Evolutionary conservation across 345 rosid genomes (phyloP).

Genomic region (Passiflora organensis): DNA sequence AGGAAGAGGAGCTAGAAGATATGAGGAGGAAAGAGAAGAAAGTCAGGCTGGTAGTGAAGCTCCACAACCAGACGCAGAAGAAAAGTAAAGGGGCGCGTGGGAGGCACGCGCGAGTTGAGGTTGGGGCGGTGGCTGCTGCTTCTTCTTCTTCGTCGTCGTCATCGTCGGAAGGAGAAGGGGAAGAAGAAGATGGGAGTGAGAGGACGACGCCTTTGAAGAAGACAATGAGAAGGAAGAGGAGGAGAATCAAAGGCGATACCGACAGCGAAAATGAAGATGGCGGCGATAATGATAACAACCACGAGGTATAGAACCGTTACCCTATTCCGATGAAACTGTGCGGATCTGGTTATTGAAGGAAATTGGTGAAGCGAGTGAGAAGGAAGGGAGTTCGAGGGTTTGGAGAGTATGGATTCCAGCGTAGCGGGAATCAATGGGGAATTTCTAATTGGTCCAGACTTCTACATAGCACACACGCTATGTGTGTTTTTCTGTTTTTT

Average conservation of each 20-base stretch:
- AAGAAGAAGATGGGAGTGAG: conserved; percentile 21
- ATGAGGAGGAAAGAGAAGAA: conserved; percentile 61
- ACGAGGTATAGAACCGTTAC: conserved; percentile 11
- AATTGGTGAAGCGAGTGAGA: conserved; percentile 10
- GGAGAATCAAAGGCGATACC: conserved; percentile 35
- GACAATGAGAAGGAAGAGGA: conserved; percentile 41
- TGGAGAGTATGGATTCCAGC: conserved; percentile 15
- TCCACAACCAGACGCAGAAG: conserved; percentile 39
- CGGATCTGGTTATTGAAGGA: conserved; percentile 8
- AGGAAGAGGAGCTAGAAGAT: conserved; percentile 21
- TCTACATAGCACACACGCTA: conserved; percentile 14
- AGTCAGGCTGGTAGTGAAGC: conserved; percentile 68
- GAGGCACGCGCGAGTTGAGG: too few relatives aligned
- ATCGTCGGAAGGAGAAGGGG: conserved; percentile 23
- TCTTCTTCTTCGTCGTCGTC: not conserved
- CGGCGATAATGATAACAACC: conserved; percentile 25
- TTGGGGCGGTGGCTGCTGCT: conserved; percentile 14
- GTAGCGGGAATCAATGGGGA: conserved; percentile 14
- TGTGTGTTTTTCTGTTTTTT: not conserved
- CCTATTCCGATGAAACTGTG: not conserved
- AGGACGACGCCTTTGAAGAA: conserved; percentile 25
- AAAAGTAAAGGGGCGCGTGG: conserved; percentile 25
- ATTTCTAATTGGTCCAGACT: conserved; percentile 23
- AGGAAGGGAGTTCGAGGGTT: not conserved
- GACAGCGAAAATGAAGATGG: conserved; percentile 32